phyloP scores from a whole-genome alignment of 2,329 filamentous ascomycete species.

The Bipolaris victoriae region DNA sequence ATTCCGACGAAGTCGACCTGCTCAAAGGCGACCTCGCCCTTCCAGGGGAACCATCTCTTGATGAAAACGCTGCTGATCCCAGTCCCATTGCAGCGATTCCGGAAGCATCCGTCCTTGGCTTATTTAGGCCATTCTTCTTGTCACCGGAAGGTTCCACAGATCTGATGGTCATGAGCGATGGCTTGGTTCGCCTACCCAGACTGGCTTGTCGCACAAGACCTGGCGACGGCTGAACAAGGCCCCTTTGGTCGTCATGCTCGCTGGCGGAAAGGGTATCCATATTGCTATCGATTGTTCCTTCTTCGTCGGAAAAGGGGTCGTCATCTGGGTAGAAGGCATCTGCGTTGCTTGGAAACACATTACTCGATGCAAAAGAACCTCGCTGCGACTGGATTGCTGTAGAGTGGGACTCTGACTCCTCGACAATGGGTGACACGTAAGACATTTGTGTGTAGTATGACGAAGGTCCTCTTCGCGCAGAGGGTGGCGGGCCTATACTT shows the following conservation, averaged over 20 bases:
- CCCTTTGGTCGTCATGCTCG: slow-evolving; percentile 46
- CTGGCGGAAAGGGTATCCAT: slow-evolving; percentile 37
- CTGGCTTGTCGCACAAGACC: slow-evolving; percentile 54
- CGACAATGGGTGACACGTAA: slow-evolving; percentile 57
- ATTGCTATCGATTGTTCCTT: slow-evolving; percentile 45
- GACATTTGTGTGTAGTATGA: slow-evolving; percentile 57
- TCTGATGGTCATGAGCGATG: slow-evolving; percentile 56
- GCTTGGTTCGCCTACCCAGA: slow-evolving; percentile 55
- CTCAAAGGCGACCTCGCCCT: slow-evolving; percentile 34
- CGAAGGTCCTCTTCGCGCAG: slow-evolving; percentile 54
- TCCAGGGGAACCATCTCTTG: slow-evolving; percentile 34
- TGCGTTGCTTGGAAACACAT: slow-evolving; percentile 53
- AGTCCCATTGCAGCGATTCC: slow-evolving; percentile 30
- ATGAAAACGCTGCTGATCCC: slow-evolving; percentile 33
- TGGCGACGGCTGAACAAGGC: slow-evolving; percentile 45
- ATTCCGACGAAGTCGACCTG: slow-evolving; percentile 44
- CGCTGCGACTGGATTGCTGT: slow-evolving; percentile 50
- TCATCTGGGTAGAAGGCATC: slow-evolving; percentile 52
- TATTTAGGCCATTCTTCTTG: slow-evolving; percentile 26
- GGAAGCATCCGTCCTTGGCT: slow-evolving; percentile 24
- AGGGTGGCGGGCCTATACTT: slow-evolving; percentile 57
- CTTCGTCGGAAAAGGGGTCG: slow-evolving; percentile 46
- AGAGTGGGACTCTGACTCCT: slow-evolving; percentile 56
- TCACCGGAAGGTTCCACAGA: slow-evolving; percentile 48
- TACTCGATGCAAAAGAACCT: slow-evolving; percentile 57